Conservation (phyloP, 1,139 yeast genomes). For the Debaryomycetaceae sp. region DNA sequence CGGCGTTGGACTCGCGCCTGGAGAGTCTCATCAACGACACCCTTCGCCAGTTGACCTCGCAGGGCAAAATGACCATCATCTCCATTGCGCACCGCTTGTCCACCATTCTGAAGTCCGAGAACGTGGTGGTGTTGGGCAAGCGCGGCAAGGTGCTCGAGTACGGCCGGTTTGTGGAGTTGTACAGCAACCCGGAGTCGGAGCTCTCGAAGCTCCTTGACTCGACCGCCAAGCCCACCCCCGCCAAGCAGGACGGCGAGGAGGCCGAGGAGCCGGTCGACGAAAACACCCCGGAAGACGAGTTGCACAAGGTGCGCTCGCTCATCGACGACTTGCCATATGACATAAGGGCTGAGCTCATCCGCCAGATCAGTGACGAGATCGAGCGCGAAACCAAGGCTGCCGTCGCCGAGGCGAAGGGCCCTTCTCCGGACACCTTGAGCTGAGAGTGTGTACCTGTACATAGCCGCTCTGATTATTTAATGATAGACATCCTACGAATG, state of each 20-base stretch:
- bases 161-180: slow-evolving; percentile 40
- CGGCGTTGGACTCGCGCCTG: slow-evolving; percentile 72
- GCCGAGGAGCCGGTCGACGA: slow-evolving; percentile 11
- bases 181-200: slow-evolving; percentile 40
- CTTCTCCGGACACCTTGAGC: slow-evolving; percentile 9
- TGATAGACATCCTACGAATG: slow-evolving; percentile 3
- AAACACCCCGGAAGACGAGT: slow-evolving; percentile 19
- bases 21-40: slow-evolving; percentile 65
- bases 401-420: slow-evolving; percentile 10
- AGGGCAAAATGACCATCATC: slow-evolving; percentile 74
- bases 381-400: slow-evolving; percentile 16
- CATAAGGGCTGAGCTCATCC: slow-evolving; percentile 25
- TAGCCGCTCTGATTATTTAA: not conserved
- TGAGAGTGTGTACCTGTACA: slow-evolving; percentile 8
- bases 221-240: slow-evolving; percentile 12
- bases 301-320: slow-evolving; percentile 29
- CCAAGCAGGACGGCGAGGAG: slow-evolving; percentile 21
- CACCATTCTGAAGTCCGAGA: slow-evolving; percentile 56
- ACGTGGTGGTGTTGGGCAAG: slow-evolving; percentile 54
- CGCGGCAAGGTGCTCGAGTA: slow-evolving; percentile 39
- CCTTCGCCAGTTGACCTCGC: slow-evolving; percentile 44
- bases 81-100: slow-evolving; percentile 91
- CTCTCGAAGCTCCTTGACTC: slow-evolving; percentile 38
- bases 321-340: slow-evolving; percentile 39
- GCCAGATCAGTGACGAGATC: slow-evolving; percentile 24